Percentiles rank a stretch among this genome's conserved stretches.
Evolutionary conservation across 768 basidiomycete species (phyloP).

Genomic region (Boletales sp.): DNA sequence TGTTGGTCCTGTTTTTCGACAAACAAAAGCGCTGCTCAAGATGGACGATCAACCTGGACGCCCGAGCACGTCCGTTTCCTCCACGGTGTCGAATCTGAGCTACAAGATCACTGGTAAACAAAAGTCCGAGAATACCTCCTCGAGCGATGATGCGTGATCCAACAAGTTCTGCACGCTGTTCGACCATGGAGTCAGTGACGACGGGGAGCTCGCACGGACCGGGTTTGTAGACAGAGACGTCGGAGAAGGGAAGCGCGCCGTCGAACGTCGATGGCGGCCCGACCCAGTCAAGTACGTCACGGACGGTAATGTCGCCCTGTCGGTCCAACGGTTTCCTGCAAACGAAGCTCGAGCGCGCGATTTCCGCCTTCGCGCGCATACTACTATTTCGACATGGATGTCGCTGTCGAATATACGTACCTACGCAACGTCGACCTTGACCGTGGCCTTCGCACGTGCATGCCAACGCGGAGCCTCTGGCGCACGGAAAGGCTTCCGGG

Average conservation of each 20-base stretch:
- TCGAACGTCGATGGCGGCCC: conserved; percentile 14
- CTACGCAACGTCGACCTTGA: conserved; percentile 11
- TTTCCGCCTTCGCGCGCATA: background rate
- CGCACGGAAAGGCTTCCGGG: conserved; percentile 6
- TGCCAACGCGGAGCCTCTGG: conserved; percentile 10
- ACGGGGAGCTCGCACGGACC: background rate
- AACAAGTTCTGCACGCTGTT: background rate
- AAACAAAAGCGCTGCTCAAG: conserved; percentile 8
- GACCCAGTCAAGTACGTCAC: conserved; percentile 19
- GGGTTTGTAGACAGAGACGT: conserved; percentile 10
- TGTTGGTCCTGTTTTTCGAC: background rate
- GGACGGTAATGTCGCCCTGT: conserved; percentile 8
- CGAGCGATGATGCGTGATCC: background rate
- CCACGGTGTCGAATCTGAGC: background rate
- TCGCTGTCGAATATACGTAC: conserved; percentile 15
- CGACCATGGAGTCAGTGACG: background rate
- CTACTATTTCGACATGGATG: conserved; percentile 4
- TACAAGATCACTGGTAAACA: background rate
- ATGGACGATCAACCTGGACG: background rate
- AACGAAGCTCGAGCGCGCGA: conserved; percentile 9
- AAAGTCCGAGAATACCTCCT: background rate
- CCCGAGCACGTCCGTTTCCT: background rate
- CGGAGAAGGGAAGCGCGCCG: conserved; percentile 11
- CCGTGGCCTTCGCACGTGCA: conserved; percentile 8
- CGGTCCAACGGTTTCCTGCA: conserved; percentile 13